Percentiles rank a stretch among this genome's conserved stretches.
Conservation (phyloP, 768 basidiomycete species). For the Hebeloma cylindrosporum region DNA sequence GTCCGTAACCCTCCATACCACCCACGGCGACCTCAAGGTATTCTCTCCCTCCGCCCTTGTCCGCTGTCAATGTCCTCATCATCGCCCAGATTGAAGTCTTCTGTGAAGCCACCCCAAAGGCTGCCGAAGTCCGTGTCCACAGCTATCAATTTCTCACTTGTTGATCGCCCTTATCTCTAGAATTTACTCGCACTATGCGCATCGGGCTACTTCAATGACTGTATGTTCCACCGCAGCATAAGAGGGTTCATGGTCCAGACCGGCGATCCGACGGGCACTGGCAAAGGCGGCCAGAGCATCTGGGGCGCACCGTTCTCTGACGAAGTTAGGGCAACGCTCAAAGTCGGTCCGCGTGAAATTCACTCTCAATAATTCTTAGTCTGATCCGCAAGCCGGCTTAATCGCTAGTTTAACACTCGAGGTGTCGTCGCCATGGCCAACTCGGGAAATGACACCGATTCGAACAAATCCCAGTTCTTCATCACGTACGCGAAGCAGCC, state of each 20-base stretch:
- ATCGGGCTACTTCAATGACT: constrained; percentile 81
- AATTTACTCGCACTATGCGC: constrained; percentile 96
- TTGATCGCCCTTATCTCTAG: constrained; percentile 39
- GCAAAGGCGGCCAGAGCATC: constrained; percentile 96
- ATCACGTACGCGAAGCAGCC: constrained; percentile 90
- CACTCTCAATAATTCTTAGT: constrained; percentile 10
- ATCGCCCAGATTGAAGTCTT: constrained; percentile 83
- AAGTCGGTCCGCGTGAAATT: constrained; percentile 48
- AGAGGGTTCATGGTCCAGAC: constrained; percentile 96
- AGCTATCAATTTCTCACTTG: constrained; percentile 11
- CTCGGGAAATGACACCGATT: constrained; percentile 88
- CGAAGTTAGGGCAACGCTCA: constrained; percentile 91
- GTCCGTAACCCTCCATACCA: constrained; percentile 95
- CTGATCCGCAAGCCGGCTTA: constrained; percentile 26
- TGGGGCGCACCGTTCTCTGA: constrained; percentile 93
- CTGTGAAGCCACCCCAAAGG: constrained; percentile 94
- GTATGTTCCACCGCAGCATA: constrained; percentile 92
- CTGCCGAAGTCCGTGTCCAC: constrained; percentile 75
- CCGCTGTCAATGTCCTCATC: constrained; percentile 2
- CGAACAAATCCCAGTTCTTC: constrained; percentile 92
- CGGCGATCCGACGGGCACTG: constrained; percentile 85
- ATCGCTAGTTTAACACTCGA: constrained; percentile 82
- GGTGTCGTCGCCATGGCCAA: constrained; percentile 99
- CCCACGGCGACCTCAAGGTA: constrained; percentile 95
- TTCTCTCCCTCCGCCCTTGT: constrained; percentile 6